Base-by-base conservation (phyloP, 2,329 filamentous ascomycete species). In the Parascedosporium putredinis region DNA sequence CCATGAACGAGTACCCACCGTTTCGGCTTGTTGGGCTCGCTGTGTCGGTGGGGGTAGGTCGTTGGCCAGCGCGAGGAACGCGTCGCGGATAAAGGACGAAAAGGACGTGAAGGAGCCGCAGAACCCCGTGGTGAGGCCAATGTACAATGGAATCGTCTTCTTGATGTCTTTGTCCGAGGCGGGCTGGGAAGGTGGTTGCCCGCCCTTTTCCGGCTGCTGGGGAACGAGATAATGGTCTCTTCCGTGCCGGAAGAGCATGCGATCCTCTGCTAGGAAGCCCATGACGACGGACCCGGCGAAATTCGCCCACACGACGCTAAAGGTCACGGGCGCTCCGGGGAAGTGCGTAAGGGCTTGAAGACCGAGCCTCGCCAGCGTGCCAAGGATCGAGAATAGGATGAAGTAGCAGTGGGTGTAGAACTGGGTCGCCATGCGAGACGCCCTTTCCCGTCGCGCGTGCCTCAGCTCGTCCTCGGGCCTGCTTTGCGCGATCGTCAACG, bases 31-130 rank as follows among this genome's bases (percentile, higher is more conserved):
- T 12, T n/a, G 49, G 49, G 16, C 29, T 10, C 4, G 54, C 52
- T 2, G 68, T 60, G 18, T 67, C 65, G 0, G 64, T 61, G 1
- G 64, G 60, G 8, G 68, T 9, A 94, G 67, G 55, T 84, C 76
- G 60, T 95, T 93, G 3, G 86, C 83, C 16, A 94, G 67, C 0
- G 87, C 84, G 20, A 95, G 74, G 61, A 94, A 95, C 12, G 75
- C 67, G 58, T 95, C 90, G 5, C 86, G 77, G 44, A 90, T 82
- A 61, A 95, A 94, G 18, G 83, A 81, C 0, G 89, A 95, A 65
- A 95, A 95, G 8, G 85, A 90, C 0, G 90, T 96, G 59, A 93
- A 87, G 56, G 86, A 90, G 54, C 91, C 88, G 59, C 88, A 95
- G 64, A 93, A 93, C 9, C 86, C 91, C 0, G 86, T 95, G 0